These are phyloP conservation scores for Solanum piurae DNA, from an alignment of 257 asterid genomes.

Conservation along the genomic window DNA sequence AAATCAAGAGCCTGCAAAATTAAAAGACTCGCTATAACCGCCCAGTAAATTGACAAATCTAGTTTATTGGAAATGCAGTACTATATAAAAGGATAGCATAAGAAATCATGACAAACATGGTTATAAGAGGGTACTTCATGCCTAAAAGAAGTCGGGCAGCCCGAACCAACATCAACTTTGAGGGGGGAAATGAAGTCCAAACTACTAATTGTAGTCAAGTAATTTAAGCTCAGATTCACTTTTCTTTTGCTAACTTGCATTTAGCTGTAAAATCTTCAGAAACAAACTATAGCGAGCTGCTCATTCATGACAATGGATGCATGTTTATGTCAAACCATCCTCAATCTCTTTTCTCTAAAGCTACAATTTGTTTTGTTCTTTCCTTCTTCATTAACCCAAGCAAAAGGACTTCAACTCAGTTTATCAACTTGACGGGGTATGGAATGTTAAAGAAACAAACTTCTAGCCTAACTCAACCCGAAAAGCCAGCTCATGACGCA, in stretches of 20 bases:
- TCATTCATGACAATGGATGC: background rate
- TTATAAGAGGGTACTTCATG: background rate
- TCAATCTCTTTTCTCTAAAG: background rate
- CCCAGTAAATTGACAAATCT: background rate
- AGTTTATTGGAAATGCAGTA: background rate
- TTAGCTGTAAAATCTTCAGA: background rate
- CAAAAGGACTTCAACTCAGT: background rate
- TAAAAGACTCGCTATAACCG: background rate
- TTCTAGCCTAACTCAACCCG: background rate
- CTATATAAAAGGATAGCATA: background rate
- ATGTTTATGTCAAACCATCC: background rate
- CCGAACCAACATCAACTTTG: background rate
- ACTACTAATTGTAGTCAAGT: background rate
- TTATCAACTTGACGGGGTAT: background rate
- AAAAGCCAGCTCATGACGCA: background rate
- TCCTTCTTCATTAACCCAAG: background rate
- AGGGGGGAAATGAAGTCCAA: background rate
- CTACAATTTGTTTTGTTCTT: background rate
- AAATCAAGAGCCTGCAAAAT: constrained; percentile 7
- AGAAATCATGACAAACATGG: background rate
- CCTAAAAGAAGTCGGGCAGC: background rate
- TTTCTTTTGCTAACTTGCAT: background rate
- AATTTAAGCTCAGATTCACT: background rate
- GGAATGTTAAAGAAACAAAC: background rate
- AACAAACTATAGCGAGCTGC: background rate